Evolutionary conservation across 331 rosid species (phyloP).

Genomic region (Telfairia occidentalis): DNA sequence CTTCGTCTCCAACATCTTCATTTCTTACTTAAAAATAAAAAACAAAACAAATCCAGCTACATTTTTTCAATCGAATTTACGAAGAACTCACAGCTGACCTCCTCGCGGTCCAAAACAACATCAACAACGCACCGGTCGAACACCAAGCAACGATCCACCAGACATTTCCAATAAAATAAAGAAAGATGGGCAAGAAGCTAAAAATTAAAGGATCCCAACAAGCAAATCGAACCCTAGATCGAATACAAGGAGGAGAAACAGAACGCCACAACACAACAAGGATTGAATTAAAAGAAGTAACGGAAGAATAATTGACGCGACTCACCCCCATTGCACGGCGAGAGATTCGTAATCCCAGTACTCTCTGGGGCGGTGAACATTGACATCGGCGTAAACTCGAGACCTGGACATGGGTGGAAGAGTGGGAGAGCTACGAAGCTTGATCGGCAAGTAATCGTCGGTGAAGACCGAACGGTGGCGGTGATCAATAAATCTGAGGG

Average conservation of each 20-base stretch:
- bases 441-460: not conserved
- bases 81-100: not conserved
- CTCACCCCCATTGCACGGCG: conserved; percentile 33
- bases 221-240: conserved; percentile 3
- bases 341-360: conserved; percentile 41
- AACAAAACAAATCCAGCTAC: not conserved
- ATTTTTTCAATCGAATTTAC: not conserved
- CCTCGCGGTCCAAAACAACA: not conserved
- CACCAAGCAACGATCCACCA: not conserved
- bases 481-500: not conserved
- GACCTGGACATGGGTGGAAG: conserved; percentile 19
- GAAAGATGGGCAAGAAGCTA: not conserved
- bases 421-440: not conserved
- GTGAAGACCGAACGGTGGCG: conserved; percentile 1
- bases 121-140: not conserved
- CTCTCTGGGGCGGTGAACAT: conserved; percentile 33
- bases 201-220: not conserved
- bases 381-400: conserved; percentile 34
- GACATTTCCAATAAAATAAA: not conserved
- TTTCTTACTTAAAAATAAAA: not conserved
- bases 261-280: not conserved
- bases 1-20: not conserved
- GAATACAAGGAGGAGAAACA: not conserved
- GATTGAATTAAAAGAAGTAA: not conserved
- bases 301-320: not conserved